Base-by-base conservation (phyloP, 2,329 filamentous ascomycete genomes). In the Metarhizium brunneum region DNA sequence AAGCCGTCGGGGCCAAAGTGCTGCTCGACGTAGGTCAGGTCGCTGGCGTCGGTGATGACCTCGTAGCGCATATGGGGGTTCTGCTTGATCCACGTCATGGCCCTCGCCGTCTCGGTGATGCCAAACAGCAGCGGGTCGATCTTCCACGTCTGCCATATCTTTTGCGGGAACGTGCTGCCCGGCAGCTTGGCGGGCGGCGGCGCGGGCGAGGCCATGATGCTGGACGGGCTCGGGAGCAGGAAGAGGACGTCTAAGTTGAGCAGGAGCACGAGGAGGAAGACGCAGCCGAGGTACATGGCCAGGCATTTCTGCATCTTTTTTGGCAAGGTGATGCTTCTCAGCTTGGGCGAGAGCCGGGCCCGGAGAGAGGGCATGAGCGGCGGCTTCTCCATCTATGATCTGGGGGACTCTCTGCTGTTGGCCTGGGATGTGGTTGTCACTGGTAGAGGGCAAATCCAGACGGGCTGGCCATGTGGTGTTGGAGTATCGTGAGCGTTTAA, bases 121-220 rank as follows among this genome's bases (percentile, higher is more conserved):
- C 87, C 85, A 63, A 88, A 88, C 2, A 75, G 74, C 38, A 88
- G 72, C 2, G 86, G 83, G 58, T 85, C 79, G 32, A 85, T 79
- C 67, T 88, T 90, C 86, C 86, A 90, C 0, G 83, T 86, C 68
- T 90, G 86, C 86, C 86, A 90, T 61, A 90, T 86, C 69, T 89
- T 90, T 55, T 77, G 76, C 6, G 78, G 86, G 62, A 84, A 89
- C 25, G 61, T 66, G 61, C 60, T 65, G 52, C 63, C 67, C 32
- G 55, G 67, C 57, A 51, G 59, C 38, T 56, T 57, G 52, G 47
- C 54, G 49, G 30, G 3, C 53, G 56, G 54, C 52, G 53, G 16
- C 18, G 48, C 13, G 25, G 51, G 35, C 66, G 51, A 74, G 57
- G 25, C n/a, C 45, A 43, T 25, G 35, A 50, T 50, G 47, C 35